Evolutionary conservation across 2,329 filamentous ascomycete species (phyloP).

Genomic region (Tolypocladium guangdongense): DNA sequence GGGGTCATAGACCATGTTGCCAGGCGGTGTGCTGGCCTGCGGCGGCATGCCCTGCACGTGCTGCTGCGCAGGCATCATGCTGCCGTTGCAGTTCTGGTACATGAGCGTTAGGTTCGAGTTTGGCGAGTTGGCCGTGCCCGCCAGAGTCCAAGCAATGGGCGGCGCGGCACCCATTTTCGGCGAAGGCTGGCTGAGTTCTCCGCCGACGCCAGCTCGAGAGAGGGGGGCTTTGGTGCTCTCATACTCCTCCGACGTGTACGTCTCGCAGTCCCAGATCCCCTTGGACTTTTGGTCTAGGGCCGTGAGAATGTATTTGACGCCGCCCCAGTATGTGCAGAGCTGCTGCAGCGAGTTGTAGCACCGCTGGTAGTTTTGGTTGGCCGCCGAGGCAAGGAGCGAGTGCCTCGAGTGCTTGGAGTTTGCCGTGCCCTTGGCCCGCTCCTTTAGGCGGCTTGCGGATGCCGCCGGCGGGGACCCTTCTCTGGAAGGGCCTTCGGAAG

Average conservation of each 20-base stretch:
- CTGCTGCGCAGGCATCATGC: slow-evolving; percentile 2
- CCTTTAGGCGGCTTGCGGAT: slow-evolving; percentile 3
- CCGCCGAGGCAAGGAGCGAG: slow-evolving; percentile 65
- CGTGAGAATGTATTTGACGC: slow-evolving; percentile 76
- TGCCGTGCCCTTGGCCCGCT: slow-evolving; percentile 5
- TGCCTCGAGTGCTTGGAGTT: slow-evolving; percentile 48
- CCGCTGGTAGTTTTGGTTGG: slow-evolving; percentile 76
- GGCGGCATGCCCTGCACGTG: slow-evolving; percentile 2
- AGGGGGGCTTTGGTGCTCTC: slow-evolving; percentile 52
- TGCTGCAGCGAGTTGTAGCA: slow-evolving; percentile 78
- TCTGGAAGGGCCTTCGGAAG: slow-evolving; percentile 48
- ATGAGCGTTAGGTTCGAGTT: slow-evolving; percentile 74
- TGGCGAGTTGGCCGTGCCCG: slow-evolving; percentile 75
- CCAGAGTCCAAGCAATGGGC: slow-evolving; percentile 74
- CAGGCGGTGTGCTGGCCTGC: slow-evolving; percentile 38
- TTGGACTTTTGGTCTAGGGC: slow-evolving; percentile 81
- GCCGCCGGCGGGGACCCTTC: slow-evolving; percentile 37
- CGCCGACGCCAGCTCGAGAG: slow-evolving; percentile 22
- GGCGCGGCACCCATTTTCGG: slow-evolving; percentile 31
- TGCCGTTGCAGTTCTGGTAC: slow-evolving; percentile 44
- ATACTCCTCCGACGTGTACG: slow-evolving; percentile 61
- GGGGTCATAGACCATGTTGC: slow-evolving; percentile 50
- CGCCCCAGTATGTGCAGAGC: slow-evolving; percentile 77
- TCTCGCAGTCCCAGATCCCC: slow-evolving; percentile 69
- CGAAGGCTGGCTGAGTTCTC: slow-evolving; percentile 34